Evolutionary conservation across 306 rosid genomes (phyloP).

Genomic region (Canavalia gladiata): DNA sequence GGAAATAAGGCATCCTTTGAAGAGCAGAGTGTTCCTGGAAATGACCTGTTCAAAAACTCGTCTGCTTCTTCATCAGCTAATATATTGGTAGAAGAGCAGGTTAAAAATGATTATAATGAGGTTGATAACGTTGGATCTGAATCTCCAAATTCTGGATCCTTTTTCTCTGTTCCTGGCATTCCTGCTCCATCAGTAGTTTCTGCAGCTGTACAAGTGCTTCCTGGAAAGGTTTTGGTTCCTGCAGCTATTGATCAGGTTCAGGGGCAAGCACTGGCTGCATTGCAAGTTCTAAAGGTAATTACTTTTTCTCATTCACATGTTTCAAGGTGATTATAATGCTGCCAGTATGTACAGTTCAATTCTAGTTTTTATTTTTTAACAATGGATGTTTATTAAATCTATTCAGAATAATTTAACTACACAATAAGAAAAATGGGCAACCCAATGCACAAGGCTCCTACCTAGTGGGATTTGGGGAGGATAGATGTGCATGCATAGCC

Average conservation of each 20-base stretch:
- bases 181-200: slow-evolving; percentile 96
- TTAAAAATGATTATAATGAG: slow-evolving; percentile 49
- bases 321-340: slow-evolving; percentile 5
- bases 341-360: slow-evolving; percentile 32
- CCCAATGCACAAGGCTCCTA: neutral
- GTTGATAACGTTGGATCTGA: slow-evolving; percentile 59
- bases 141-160: slow-evolving; percentile 64
- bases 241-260: slow-evolving; percentile 96
- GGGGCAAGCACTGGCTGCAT: slow-evolving; percentile 92
- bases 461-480: neutral
- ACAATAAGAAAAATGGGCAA: neutral
- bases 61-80: slow-evolving; percentile 47
- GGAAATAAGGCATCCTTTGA: slow-evolving; percentile 59
- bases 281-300: slow-evolving; percentile 91
- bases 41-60: slow-evolving; percentile 49
- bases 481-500: neutral
- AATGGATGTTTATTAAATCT: slow-evolving; percentile 27
- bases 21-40: slow-evolving; percentile 52
- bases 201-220: slow-evolving; percentile 74
- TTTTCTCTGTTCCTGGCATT: slow-evolving; percentile 88
- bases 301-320: slow-evolving; percentile 24
- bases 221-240: slow-evolving; percentile 96
- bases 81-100: slow-evolving; percentile 55
- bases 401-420: slow-evolving; percentile 16
- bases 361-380: neutral